Conservation (phyloP, 75 land plant species). For the Pinus tabuliformis region DNA sequence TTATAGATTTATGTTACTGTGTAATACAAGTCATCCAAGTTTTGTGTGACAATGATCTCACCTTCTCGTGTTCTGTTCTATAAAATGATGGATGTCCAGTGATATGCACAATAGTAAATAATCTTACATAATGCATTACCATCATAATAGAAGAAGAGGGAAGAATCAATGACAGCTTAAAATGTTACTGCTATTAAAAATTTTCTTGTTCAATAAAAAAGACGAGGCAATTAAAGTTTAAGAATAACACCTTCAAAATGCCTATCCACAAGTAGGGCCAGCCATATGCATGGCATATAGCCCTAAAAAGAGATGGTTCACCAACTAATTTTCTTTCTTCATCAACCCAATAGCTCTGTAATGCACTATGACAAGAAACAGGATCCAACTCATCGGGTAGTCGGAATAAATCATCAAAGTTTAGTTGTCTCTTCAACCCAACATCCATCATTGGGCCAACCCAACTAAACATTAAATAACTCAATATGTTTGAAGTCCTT, state of each 20-base stretch:
- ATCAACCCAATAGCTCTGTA: background rate
- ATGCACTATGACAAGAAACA: conserved; percentile 2
- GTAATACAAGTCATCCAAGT: too few species aligned
- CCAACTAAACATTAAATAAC: conserved; percentile 7
- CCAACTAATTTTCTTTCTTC: background rate
- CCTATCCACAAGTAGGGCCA: conserved; percentile 6
- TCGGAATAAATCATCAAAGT: conserved; percentile 5
- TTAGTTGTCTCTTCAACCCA: conserved; percentile 4
- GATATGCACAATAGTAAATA: background rate
- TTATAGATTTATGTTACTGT: too few species aligned
- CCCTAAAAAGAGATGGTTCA: conserved; percentile 6
- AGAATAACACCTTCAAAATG: conserved; percentile 1
- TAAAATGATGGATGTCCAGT: too few species aligned
- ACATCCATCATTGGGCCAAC: conserved; percentile 5
- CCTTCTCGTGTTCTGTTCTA: too few species aligned
- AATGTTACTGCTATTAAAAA: background rate
- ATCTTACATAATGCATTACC: background rate
- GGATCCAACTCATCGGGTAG: background rate
- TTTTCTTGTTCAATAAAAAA: background rate
- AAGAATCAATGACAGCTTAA: background rate
- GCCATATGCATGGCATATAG: conserved; percentile 6
- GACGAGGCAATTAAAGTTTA: background rate
- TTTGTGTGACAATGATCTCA: too few species aligned
- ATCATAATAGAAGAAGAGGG: background rate
- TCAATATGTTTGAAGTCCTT: background rate